Evolutionary conservation across 768 basidiomycete species (phyloP), one percentile per base, ranked within the genome.

Genomic region (Mycena crocata): DNA sequence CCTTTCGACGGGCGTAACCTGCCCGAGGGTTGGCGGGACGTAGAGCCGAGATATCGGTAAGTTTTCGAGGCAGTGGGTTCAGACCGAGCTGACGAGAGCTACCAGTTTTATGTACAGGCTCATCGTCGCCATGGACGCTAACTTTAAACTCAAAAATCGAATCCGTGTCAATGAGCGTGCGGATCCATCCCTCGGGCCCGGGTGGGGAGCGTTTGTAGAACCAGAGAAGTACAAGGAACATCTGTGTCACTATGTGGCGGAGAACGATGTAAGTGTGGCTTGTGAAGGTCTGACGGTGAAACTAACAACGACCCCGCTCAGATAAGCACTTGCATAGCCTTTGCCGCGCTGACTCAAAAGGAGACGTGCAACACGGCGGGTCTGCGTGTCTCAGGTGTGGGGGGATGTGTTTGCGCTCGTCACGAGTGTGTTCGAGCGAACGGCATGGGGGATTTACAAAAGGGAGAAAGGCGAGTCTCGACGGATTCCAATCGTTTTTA

Each of bases 71-170:
- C 12, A n/a, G n/a, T n/a, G n/a, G n/a, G n/a, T n/a, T n/a, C n/a
- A n/a, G n/a, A n/a, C n/a, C n/a, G n/a, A n/a, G n/a, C n/a, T n/a
- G n/a, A n/a, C n/a, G n/a, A n/a, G n/a, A n/a, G 13, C 9, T 17
- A 26, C n/a, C 21, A 77, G 75, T 24, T 77, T 56, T 45, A 37
- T 76, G 2, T 75, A 73, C 58, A 66, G 57, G 21, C 56, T 73
- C 1, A 57, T 73, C 32, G 35, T 77, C 23, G 66, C 75, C 2
- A 32, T 75, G 24, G 76, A n/a, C n/a, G n/a, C n/a, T n/a, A n/a
- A n/a, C n/a, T n/a, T n/a, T n/a, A n/a, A 76, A 63, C 74, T 76
- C 13, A 77, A 76, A 40, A 67, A 71, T n/a, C 57, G 56, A 17
- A 26, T 66, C n/a, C 45, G 39, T 2, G 31, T 30, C 7, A 55